phyloP scores from a whole-genome alignment of 2,329 filamentous ascomycete species.

The Geosmithia morbida region DNA sequence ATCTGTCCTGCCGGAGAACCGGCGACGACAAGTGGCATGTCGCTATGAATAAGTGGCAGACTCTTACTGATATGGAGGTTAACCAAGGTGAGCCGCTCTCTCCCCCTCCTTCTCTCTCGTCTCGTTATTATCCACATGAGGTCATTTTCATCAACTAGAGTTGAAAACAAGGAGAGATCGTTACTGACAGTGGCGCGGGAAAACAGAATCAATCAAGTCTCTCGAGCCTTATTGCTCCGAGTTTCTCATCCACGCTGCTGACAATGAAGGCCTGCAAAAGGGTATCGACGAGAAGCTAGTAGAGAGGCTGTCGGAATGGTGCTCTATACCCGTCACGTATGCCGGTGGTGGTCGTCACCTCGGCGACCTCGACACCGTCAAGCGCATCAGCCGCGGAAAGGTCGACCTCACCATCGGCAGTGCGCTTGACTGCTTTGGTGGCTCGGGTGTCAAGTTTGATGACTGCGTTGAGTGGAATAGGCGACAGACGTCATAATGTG shows the following conservation, averaged over 20 bases:
- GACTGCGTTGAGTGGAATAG: constrained; percentile 85
- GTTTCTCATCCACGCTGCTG: constrained; percentile 92
- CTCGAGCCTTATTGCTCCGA: constrained; percentile 91
- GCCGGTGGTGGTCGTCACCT: constrained; percentile 81
- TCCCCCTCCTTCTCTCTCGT: neutral
- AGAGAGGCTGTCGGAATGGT: constrained; percentile 65
- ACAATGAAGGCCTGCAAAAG: constrained; percentile 85
- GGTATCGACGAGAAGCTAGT: constrained; percentile 86
- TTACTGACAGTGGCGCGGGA: no score
- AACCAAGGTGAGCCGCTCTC: constrained; percentile 48
- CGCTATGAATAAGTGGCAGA: constrained; percentile 99
- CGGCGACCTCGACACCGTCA: constrained; percentile 70
- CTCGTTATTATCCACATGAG: no score
- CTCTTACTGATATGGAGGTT: constrained; percentile 90
- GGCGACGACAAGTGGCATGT: constrained; percentile 71
- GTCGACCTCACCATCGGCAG: constrained; percentile 94
- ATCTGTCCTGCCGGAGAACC: constrained; percentile 76
- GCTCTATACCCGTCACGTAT: constrained; percentile 85
- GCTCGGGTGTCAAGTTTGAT: constrained; percentile 69
- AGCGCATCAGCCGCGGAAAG: constrained; percentile 60
- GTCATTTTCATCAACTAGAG: no score
- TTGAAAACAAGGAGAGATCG: neutral
- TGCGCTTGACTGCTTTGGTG: constrained; percentile 90
- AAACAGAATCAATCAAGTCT: constrained; percentile 57
- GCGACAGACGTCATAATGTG: constrained; percentile 16